These are phyloP conservation scores for Flaveria trinervia DNA, from an alignment of 129 eudicot genomes.

Conservation along the genomic window DNA sequence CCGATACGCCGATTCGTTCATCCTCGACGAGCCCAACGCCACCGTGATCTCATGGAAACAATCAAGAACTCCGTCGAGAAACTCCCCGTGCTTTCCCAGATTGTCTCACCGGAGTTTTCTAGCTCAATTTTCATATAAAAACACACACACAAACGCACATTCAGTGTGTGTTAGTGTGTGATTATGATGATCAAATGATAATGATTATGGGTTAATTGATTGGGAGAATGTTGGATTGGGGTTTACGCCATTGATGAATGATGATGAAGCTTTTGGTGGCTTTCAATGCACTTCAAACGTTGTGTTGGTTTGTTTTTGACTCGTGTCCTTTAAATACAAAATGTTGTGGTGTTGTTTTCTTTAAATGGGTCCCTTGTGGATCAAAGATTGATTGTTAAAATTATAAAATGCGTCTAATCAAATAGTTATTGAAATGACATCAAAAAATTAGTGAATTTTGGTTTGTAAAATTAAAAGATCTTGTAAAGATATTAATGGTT, in stretches of 20 bases:
- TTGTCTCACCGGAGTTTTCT: constrained; percentile 36
- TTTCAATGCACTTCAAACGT: constrained; percentile 26
- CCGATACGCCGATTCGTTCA: constrained; percentile 74
- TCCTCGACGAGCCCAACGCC: constrained; percentile 53
- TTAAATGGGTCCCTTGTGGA: constrained; percentile 18
- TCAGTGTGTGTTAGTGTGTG: no score
- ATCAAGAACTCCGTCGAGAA: constrained; percentile 59
- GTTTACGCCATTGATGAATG: constrained; percentile 46
- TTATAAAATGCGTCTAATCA: neutral
- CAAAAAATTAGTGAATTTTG: neutral
- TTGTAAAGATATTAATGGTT: no score
- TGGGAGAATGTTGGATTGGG: constrained; percentile 40
- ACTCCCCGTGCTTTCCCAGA: constrained; percentile 82
- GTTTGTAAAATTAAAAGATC: no score
- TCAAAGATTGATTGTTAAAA: neutral
- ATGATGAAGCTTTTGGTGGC: constrained; percentile 20
- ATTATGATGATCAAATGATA: neutral
- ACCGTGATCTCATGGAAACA: constrained; percentile 74
- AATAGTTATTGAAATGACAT: constrained; percentile 1
- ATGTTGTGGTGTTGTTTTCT: neutral
- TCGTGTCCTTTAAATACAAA: constrained; percentile 19
- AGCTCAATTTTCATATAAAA: constrained; percentile 29
- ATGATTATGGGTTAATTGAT: constrained; percentile 22
- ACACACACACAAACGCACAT: constrained; percentile 5
- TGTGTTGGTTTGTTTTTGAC: neutral